Evolutionary conservation across 2,329 filamentous ascomycete genomes (phyloP), one percentile per base, ranked within the genome.

Genomic region (Monilinia fructicola): DNA sequence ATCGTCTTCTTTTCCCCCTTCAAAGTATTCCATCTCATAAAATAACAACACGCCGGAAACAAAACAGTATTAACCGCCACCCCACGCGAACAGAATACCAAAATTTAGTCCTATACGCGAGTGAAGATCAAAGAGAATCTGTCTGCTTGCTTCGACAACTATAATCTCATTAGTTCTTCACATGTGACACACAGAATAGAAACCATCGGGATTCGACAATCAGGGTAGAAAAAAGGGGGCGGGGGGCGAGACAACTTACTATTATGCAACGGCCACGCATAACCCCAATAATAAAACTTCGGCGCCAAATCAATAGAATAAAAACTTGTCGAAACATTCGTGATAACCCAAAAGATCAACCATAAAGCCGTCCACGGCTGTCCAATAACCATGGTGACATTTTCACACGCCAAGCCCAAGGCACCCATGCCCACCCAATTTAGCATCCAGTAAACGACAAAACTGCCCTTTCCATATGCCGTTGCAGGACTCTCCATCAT

Each of bases 371-470:
- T 64, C 61, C 61, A 64, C 21, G 85, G 87, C 72, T 82, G 79
- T 0, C 87, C 86, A 2, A 89, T 75, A 1, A 88, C 69, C 86
- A 90, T 90, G 0, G 84, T 84, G 38, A 87, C 82, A 71, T 89
- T 89, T 77, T 90, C 87, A 72, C 85, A 87, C 0, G 87, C 85
- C 2, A 90, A 76, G 0, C 86, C 87, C 1, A 90, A 73, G 0
- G 86, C 86, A 11, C 81, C 78, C 87, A 90, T 89, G 11, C 86
- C 87, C 0, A 84, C 78, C 74, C 82, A 88, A 66, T 88, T 87
- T 18, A 88, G 72, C 81, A 86, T 84, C 84, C 84, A 87, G 72
- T 87, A 89, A 0, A 89, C 84, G 0, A 82, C 74, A 67, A 89
- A 89, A 0, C 83, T 86, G 12, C 79, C 86, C 18, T 80, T 78